Base-by-base conservation (phyloP, 805 yeast species). In the Dipodascopsis uninucleata region DNA sequence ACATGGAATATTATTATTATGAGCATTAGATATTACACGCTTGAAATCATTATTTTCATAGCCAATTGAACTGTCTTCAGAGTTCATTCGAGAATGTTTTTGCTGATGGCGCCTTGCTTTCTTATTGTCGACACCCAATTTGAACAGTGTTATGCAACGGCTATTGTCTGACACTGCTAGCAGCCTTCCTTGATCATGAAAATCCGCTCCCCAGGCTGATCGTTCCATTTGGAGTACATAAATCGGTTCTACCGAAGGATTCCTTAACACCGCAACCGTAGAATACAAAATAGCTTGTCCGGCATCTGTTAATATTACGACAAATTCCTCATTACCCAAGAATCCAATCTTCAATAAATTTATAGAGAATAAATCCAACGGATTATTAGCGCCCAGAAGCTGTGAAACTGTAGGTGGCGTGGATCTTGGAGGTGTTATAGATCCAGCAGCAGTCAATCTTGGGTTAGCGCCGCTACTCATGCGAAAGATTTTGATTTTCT, bases 121-220 rank as follows among this genome's bases (percentile, higher is more conserved):
- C 25, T 10, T 12, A 26, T 31, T 22, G 4, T 39, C 22, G 9
- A 16, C 34, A 10, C 53, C 53, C 5, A 49, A 42, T 29, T 38
- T 32, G 35, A 49, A 49, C 6, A 49, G 23, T 6, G 53, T 46
- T 10, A 49, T 47, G 9, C 47, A 28, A 16, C 52, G 37, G 14
- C 42, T 29, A 31, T 49, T 49, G 31, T 49, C 53, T 4, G 53
- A 49, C 4, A 46, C 28, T 10, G 36, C 53, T 20, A 49, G 25
- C 12, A 49, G 28, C n/a, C 41, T 32, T 28, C 42, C 45, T 4
- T 36, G 34, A 22, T 49, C 53, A 18, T 47, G 31, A n/a, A 49
- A 28, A 17, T 36, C 53, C 5, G 46, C 37, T 8, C 53, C 53
- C 53, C 53, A 49, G 0, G 53, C 53, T 7, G 53, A 49, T 33